Evolutionary conservation across 108 stramenopile species (phyloP), one percentile per base, ranked within the genome.

Genomic region (Ochromonas danica): DNA sequence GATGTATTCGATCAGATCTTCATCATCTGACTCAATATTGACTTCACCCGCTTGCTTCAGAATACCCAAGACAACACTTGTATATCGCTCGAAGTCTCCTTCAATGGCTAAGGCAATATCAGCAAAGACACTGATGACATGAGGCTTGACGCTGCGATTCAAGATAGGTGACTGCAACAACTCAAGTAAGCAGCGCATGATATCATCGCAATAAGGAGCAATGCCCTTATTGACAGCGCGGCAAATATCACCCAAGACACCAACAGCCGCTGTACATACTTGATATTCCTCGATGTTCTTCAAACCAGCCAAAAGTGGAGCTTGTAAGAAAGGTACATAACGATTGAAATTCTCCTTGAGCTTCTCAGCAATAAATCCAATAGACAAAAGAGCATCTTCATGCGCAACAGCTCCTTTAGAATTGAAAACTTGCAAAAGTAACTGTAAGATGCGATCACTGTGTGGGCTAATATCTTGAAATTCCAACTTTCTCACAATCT

Each of bases 1-100:
- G 75, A 98, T 88, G 80, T 94, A 96, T 42, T 94, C 94, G 63
- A 97, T 93, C 79, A 97, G 82, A 39, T 98, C 97, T 6, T 98
- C 97, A 80, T 98, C 95, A 78, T 96, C 94, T 6, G 88, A 89
- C 17, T 87, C 88, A n/a, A 90, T 90, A 27, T 83, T 83, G 1
- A 92, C 93, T 51, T 84, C 83, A 30, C 93, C 89, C 0, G 97
- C 96, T 81, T 97, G 95, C 81, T 93, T 85, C 45, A 98, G 84
- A 84, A 97, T 90, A 88, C 92, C 92, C 14, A 90, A 82, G 1
- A 93, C 90, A 27, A 93, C 78, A 42, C 91, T 91, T 40, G 94
- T 80, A 81, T 96, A 97, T n/a, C 93, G 93, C 78, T 93, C 90
- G 82, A 88, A 98, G 1, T 90, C 90, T 0, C 88, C 93, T 31